These are phyloP conservation scores for Mortierella polycephala DNA, from an alignment of 371 early-diverging fungal species.

Conservation along the genomic window DNA sequence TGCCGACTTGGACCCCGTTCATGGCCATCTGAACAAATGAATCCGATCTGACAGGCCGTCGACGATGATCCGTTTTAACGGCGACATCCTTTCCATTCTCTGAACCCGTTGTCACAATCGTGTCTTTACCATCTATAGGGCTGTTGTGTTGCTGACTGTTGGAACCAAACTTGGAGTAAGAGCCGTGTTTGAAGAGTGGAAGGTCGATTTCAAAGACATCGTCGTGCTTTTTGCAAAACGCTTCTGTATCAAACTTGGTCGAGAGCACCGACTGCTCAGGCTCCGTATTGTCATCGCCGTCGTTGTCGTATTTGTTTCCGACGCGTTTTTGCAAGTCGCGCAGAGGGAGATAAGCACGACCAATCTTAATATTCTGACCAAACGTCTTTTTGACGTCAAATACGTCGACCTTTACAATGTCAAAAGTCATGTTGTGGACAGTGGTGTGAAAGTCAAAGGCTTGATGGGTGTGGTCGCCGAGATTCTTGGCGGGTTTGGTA, in stretches of 20 bases:
- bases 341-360: conserved; percentile 47
- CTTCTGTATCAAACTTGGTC: conserved; percentile 30
- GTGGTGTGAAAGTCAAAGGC: conserved; percentile 38
- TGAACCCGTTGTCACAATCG: conserved; percentile 28
- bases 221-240: conserved; percentile 41
- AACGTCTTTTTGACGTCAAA: conserved; percentile 39
- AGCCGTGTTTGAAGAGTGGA: conserved; percentile 51
- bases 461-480: conserved; percentile 43
- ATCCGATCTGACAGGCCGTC: conserved; percentile 13
- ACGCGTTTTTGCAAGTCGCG: conserved; percentile 46
- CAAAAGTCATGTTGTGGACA: conserved; percentile 53
- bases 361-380: conserved; percentile 34
- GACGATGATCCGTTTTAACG: neutral
- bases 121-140: conserved; percentile 8
- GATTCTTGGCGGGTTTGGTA: conserved; percentile 36
- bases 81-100: conserved; percentile 29
- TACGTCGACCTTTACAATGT: conserved; percentile 49
- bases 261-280: conserved; percentile 42
- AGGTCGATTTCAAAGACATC: conserved; percentile 44
- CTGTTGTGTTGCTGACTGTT: conserved; percentile 3
- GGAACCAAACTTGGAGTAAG: conserved; percentile 39
- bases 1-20: conserved; percentile 50
- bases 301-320: conserved; percentile 46
- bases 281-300: conserved; percentile 41
- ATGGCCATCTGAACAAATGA: conserved; percentile 40